Evolutionary conservation across 352 stramenopile genomes (phyloP).

Genomic region (Phytophthora podocarpi): DNA sequence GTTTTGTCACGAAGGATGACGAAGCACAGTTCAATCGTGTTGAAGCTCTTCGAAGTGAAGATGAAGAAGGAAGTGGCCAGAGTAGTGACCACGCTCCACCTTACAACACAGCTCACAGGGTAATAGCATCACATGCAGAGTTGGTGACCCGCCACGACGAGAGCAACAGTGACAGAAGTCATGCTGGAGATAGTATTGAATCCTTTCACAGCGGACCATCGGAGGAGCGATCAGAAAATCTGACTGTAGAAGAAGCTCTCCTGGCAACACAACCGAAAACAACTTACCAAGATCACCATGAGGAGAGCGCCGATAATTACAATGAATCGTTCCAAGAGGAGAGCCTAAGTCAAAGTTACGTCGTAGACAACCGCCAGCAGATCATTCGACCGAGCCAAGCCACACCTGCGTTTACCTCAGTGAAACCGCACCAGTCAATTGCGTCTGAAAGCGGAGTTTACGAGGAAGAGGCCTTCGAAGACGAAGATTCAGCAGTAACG

Average conservation of each 20-base stretch:
- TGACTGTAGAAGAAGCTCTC: too few relatives aligned
- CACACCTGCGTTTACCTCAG: neutral
- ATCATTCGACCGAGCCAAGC: slow-evolving; percentile 2
- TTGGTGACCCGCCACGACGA: neutral
- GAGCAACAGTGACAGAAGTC: slow-evolving; percentile 1
- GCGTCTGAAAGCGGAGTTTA: slow-evolving; percentile 53
- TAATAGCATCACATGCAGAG: too few relatives aligned
- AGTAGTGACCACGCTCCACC: neutral
- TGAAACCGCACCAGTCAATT: neutral
- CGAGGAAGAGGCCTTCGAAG: slow-evolving; percentile 62
- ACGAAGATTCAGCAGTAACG: slow-evolving; percentile 27
- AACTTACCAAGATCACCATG: slow-evolving; percentile 4
- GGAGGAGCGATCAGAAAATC: neutral
- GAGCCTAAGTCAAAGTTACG: slow-evolving; percentile 46
- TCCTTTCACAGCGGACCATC: slow-evolving; percentile 16
- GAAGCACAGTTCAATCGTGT: neutral
- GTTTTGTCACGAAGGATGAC: neutral
- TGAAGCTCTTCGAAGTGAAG: neutral
- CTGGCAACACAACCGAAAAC: neutral
- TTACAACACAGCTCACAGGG: neutral
- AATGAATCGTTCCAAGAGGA: slow-evolving; percentile 31
- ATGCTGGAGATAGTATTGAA: slow-evolving; percentile 17
- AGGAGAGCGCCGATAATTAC: slow-evolving; percentile 14
- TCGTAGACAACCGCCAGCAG: slow-evolving; percentile 12
- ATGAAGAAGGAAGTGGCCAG: slow-evolving; percentile 8